Conservation (phyloP, 192 early-diverging fungal species). For the Chytriomyces confervae region DNA sequence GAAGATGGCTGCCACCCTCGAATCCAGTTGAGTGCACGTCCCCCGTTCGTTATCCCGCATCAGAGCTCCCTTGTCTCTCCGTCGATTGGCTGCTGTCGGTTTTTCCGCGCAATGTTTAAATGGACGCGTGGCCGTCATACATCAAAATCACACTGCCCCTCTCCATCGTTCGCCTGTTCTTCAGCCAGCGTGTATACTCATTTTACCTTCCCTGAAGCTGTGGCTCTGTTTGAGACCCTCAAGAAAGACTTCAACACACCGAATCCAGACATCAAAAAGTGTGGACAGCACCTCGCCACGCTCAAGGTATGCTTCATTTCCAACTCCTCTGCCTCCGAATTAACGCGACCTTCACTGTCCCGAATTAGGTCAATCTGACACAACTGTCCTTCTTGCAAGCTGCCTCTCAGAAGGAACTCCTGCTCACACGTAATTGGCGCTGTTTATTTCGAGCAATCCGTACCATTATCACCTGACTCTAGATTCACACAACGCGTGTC, state of each 20-base stretch:
- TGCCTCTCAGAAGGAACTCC: constrained; percentile 50
- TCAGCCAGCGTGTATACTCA: background rate
- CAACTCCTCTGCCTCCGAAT: background rate
- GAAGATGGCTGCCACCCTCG: background rate
- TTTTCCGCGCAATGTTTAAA: too few species aligned
- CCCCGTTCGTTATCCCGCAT: too few species aligned
- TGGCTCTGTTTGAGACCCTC: constrained; percentile 55
- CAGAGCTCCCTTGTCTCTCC: too few species aligned
- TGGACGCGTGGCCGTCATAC: too few species aligned
- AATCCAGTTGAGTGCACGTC: background rate
- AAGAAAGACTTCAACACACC: constrained; percentile 72
- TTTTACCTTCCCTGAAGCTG: constrained; percentile 27
- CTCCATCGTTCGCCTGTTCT: background rate
- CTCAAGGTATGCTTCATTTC: constrained; percentile 65
- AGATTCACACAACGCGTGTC: background rate
- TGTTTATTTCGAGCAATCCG: background rate
- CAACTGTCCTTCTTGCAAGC: constrained; percentile 52
- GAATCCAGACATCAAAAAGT: constrained; percentile 72
- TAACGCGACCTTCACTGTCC: background rate
- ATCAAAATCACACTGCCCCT: background rate
- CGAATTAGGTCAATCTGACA: constrained; percentile 48
- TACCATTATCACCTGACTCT: background rate
- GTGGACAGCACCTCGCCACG: constrained; percentile 65
- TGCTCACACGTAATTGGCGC: constrained; percentile 59
- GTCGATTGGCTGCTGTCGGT: too few species aligned